Evolutionary conservation across 805 yeast species (phyloP), one percentile per base, ranked within the genome.

Genomic region (Teunomyces kruisii): DNA sequence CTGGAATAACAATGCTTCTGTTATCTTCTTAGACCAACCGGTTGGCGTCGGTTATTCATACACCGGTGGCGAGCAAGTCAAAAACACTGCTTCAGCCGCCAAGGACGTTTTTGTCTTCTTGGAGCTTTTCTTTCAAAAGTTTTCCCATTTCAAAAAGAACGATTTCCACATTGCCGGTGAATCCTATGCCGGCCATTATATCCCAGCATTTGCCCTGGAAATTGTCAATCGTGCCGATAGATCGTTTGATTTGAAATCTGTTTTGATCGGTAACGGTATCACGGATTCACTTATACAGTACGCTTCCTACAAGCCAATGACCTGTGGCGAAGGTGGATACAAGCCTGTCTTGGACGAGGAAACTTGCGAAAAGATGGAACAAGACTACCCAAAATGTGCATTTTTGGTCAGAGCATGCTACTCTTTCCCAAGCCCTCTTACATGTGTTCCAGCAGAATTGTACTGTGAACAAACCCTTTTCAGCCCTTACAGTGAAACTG

Each of bases 131-230:
- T 91, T 84, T 76, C 79, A 82, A 61, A 81, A 83, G 56, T 89
- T 88, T 75, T 94, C 96, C 28, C 79, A 88, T 57, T 82, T 81
- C 62, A 58, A 73, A 24, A 64, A 75, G 45, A 65, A 67, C 32
- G 79, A 76, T 40, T 86, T 90, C 78, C 96, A 89, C 65, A 86
- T 90, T 62, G 85, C 96, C 36, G 97, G 97, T 54, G 97, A 90
- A 63, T 86, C 95, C 7, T 90, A 91, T 60, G 97, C 92, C 14
- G 97, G 97, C 41, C 95, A 89, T 61, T 91, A 91, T 68, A 86
- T 91, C 53, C 98, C 98, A 15, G 86, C 78, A 8, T 86, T 90
- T 66, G 96, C 96, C 6, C 63, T 79, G 46, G 96, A 88, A 65
- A 88, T 90, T 55, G 68, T 87, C 55, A 71, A 78, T 30, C 88